A percentile compares a stretch with the other conserved stretches of the same genome.
Evolutionary conservation across 768 basidiomycete genomes (phyloP).

Genomic region (Auricularia sp.): DNA sequence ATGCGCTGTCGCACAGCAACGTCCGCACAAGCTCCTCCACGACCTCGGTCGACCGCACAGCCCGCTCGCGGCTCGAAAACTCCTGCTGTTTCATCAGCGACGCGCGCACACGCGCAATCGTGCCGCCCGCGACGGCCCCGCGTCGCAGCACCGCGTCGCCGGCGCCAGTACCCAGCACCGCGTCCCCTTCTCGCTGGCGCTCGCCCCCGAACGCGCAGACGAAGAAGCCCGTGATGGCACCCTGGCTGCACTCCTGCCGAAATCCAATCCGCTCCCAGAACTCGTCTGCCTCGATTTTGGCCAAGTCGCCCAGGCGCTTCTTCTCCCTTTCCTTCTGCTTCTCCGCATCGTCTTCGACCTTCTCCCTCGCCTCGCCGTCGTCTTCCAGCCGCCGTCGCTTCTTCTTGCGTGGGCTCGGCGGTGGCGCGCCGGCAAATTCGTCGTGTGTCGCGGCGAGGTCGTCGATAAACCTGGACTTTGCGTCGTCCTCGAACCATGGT

Average conservation of each 20-base stretch:
- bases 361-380: not conserved
- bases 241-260: slow-evolving; percentile 86
- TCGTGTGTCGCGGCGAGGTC: slow-evolving; percentile 73
- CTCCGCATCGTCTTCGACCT: slow-evolving; percentile 3
- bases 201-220: slow-evolving; percentile 37
- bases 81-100: slow-evolving; percentile 66
- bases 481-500: slow-evolving; percentile 93
- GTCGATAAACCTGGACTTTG: slow-evolving; percentile 87
- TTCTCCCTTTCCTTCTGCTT: slow-evolving; percentile 18
- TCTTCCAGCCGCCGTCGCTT: slow-evolving; percentile 1
- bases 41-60: slow-evolving; percentile 58
- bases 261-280: slow-evolving; percentile 98
- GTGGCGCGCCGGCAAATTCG: slow-evolving; percentile 9
- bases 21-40: slow-evolving; percentile 35
- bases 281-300: slow-evolving; percentile 55
- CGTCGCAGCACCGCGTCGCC: slow-evolving; percentile 1
- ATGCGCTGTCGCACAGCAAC: not conserved
- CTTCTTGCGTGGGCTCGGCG: not conserved
- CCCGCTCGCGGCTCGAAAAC: slow-evolving; percentile 57
- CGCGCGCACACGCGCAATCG: slow-evolving; percentile 60
- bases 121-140: slow-evolving; percentile 44
- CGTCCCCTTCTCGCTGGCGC: slow-evolving; percentile 39
- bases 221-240: slow-evolving; percentile 91
- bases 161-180: not conserved
- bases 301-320: slow-evolving; percentile 33